Conservation (phyloP, 371 early-diverging fungal genomes). For the Zychaea mexicana region DNA sequence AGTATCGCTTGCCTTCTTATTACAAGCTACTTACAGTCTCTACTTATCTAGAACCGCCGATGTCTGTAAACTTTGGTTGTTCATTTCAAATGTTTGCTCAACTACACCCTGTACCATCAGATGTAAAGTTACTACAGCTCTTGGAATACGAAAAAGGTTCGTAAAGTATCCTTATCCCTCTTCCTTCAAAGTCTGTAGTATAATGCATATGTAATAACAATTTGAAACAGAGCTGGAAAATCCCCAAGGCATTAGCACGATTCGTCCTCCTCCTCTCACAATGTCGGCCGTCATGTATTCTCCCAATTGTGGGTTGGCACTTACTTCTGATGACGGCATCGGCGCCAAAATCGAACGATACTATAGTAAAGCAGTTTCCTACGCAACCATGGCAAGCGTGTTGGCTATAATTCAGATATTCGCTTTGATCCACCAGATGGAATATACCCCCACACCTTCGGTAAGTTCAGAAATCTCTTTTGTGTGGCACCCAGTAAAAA, state of each 20-base stretch:
- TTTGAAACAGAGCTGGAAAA: conserved; percentile 37
- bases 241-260: conserved; percentile 59
- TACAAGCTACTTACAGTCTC: too few species aligned
- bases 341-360: conserved; percentile 63
- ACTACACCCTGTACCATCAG: conserved; percentile 49
- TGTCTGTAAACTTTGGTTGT: conserved; percentile 47
- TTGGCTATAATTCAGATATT: conserved; percentile 60
- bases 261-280: conserved; percentile 50
- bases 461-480: too few species aligned
- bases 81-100: conserved; percentile 63
- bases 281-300: conserved; percentile 60
- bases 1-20: too few species aligned
- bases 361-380: conserved; percentile 55
- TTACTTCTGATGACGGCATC: conserved; percentile 37
- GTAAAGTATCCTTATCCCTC: conserved; percentile 17
- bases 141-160: conserved; percentile 63
- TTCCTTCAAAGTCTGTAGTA: too few species aligned
- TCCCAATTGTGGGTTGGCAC: conserved; percentile 53
- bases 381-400: conserved; percentile 57
- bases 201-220: neutral
- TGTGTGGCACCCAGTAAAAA: too few species aligned
- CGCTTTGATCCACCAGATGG: conserved; percentile 71
- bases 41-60: conserved; percentile 29
- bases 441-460: conserved; percentile 74
- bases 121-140: conserved; percentile 44